phyloP scores from a whole-genome alignment of 345 rosid genomes.

The Angophora floribunda region DNA sequence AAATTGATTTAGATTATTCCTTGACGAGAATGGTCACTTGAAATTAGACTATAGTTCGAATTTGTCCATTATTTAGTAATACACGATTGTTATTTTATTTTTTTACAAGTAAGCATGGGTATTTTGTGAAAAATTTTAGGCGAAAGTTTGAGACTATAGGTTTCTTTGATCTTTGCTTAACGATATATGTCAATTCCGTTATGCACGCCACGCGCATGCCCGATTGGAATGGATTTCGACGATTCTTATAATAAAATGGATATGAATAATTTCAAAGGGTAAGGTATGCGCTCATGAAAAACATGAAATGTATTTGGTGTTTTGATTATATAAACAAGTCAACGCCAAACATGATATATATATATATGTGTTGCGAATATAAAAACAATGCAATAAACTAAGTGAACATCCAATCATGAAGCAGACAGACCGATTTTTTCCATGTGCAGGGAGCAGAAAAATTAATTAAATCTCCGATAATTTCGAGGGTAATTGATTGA shows the following conservation, averaged over 20 bases:
- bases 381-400: background rate
- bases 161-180: too few species aligned
- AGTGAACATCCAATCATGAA: background rate
- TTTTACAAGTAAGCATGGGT: background rate
- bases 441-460: background rate
- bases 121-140: background rate
- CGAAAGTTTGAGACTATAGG: background rate
- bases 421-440: background rate
- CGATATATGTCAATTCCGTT: background rate
- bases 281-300: background rate
- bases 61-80: background rate
- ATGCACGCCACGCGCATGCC: rapidly evolving
- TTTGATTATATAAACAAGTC: too few species aligned
- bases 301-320: background rate
- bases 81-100: background rate
- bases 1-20: background rate
- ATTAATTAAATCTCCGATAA: background rate
- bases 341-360: too few species aligned
- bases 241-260: background rate
- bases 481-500: background rate
- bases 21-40: background rate
- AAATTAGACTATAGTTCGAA: background rate
- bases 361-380: too few species aligned
- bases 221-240: background rate
- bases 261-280: background rate